These are phyloP conservation scores for Neurospora sp. DNA, from an alignment of 495 filamentous ascomycete species.

Conservation along the genomic window DNA sequence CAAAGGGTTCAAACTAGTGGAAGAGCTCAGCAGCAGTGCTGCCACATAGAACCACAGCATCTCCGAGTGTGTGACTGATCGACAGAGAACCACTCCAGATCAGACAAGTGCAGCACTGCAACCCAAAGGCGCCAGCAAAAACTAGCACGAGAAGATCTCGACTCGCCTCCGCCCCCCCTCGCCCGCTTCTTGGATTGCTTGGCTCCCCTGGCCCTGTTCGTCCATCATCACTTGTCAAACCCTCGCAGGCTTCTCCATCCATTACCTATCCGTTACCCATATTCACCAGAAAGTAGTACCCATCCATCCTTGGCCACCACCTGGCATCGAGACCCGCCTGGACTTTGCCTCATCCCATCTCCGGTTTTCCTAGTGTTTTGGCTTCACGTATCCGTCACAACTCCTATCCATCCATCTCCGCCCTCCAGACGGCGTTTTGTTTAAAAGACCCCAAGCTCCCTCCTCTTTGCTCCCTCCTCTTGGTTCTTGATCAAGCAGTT, in stretches of 20 bases:
- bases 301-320: constrained; percentile 8
- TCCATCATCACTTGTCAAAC: neutral
- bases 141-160: constrained; percentile 18
- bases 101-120: constrained; percentile 4
- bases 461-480: neutral
- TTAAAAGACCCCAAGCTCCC: constrained; percentile 16
- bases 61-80: neutral
- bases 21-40: neutral
- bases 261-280: neutral
- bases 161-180: constrained; percentile 20
- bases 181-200: neutral
- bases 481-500: constrained; percentile 15
- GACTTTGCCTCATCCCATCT: constrained; percentile 20
- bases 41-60: neutral
- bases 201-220: neutral
- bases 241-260: neutral
- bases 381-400: neutral
- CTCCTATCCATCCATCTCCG: neutral
- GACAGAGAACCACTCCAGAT: neutral
- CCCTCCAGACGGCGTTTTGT: constrained; percentile 9
- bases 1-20: neutral
- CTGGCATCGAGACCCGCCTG: neutral
- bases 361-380: constrained; percentile 4
- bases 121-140: neutral
- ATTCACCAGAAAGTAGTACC: neutral